Conservation (phyloP, 768 basidiomycete genomes). For the Russula ochroleuca region DNA sequence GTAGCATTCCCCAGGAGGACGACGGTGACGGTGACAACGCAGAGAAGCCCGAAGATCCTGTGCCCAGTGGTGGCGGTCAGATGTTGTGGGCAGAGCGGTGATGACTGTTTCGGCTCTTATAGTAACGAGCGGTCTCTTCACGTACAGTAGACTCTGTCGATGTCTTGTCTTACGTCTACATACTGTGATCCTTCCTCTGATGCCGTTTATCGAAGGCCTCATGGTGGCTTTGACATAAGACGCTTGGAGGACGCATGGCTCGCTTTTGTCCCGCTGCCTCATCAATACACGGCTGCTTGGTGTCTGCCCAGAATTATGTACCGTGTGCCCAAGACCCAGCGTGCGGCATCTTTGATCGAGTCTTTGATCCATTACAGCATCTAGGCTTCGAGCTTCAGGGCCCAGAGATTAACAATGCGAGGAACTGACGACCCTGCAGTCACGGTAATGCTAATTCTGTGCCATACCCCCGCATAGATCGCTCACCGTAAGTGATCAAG, state of each 20-base stretch:
- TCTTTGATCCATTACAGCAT: not conserved
- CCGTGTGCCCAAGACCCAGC: not conserved
- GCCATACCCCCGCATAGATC: not conserved
- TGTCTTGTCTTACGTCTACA: not conserved
- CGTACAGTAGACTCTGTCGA: not conserved
- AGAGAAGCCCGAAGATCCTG: conserved; percentile 23
- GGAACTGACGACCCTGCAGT: not conserved
- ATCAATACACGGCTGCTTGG: not conserved
- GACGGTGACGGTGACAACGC: conserved; percentile 17
- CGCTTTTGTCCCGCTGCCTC: not conserved
- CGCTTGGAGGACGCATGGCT: not conserved
- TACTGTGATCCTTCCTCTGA: not conserved
- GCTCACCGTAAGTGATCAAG: too few species aligned
- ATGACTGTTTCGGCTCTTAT: not conserved
- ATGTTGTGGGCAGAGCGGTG: conserved; percentile 22
- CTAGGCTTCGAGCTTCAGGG: not conserved
- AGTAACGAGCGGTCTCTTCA: not conserved
- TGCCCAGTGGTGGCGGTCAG: not conserved
- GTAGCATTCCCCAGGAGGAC: conserved; percentile 1
- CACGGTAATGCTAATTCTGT: not conserved
- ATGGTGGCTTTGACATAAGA: not conserved
- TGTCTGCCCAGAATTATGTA: not conserved
- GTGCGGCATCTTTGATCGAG: too few species aligned
- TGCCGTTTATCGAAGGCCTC: not conserved
- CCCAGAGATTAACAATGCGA: not conserved